Evolutionary conservation across 2,329 filamentous ascomycete genomes (phyloP).

Genomic region (Davidsoniella virescens): DNA sequence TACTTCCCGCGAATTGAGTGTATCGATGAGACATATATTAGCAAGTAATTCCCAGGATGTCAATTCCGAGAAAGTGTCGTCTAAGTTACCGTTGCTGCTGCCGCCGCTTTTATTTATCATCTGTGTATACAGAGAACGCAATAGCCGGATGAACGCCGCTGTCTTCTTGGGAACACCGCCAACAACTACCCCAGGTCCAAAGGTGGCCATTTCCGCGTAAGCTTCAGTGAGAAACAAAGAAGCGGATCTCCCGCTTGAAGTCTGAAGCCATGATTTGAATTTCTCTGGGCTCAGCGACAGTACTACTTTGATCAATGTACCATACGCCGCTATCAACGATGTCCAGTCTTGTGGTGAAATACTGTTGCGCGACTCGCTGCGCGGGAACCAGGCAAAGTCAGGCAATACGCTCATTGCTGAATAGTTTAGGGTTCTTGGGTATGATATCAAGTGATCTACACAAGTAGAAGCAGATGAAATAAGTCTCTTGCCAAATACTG

Average conservation of each 20-base stretch:
- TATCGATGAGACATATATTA: conserved; percentile 48
- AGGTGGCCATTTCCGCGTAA: conserved; percentile 35
- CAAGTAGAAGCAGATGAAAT: too few relatives aligned
- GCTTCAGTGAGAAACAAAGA: conserved; percentile 50
- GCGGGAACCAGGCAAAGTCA: conserved; percentile 62
- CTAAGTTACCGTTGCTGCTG: too few relatives aligned
- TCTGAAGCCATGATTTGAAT: conserved; percentile 26
- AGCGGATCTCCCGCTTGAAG: conserved; percentile 19
- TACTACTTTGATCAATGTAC: conserved; percentile 47
- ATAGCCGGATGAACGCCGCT: conserved; percentile 39
- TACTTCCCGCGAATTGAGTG: conserved; percentile 39
- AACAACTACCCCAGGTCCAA: conserved; percentile 17
- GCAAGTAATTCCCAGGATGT: conserved; percentile 52
- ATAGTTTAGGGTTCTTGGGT: too few relatives aligned
- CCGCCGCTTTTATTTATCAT: conserved; percentile 26
- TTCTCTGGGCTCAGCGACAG: conserved; percentile 39
- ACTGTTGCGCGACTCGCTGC: conserved; percentile 46
- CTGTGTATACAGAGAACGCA: conserved; percentile 47
- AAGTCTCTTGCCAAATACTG: too few relatives aligned
- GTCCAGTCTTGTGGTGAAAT: conserved; percentile 61
- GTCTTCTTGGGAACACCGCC: conserved; percentile 14
- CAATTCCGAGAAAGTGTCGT: conserved; percentile 26
- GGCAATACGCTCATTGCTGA: conserved; percentile 36
- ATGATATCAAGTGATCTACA: too few relatives aligned
- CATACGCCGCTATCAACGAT: conserved; percentile 61